Evolutionary conservation across 2,329 filamentous ascomycete species (phyloP).

Genomic region (Cladophialophora yegresii): DNA sequence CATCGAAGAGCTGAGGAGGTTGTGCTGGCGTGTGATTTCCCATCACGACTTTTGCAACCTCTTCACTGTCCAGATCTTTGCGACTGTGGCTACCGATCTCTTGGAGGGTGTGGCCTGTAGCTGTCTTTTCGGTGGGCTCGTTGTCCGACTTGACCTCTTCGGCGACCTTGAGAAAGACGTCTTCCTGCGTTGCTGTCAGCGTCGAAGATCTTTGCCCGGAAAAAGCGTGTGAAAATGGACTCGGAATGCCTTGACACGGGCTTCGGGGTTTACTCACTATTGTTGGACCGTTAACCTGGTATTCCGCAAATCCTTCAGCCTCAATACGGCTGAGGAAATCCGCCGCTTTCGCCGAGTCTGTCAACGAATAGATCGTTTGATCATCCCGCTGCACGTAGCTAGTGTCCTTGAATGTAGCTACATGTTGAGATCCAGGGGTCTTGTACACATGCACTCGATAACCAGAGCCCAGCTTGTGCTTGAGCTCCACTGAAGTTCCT

Average conservation of each 20-base stretch:
- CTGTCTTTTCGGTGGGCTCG: neutral
- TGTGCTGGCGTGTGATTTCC: slow-evolving; percentile 24
- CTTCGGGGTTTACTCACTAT: slow-evolving; percentile 49
- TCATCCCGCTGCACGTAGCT: slow-evolving; percentile 65
- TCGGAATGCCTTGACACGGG: neutral
- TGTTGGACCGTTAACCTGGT: slow-evolving; percentile 82
- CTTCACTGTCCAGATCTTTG: slow-evolving; percentile 23
- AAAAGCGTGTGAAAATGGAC: neutral
- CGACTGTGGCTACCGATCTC: slow-evolving; percentile 25
- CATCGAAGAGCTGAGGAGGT: slow-evolving; percentile 60
- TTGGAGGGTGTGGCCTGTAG: slow-evolving; percentile 20
- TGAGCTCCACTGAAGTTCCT: slow-evolving; percentile 82
- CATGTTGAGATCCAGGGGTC: slow-evolving; percentile 48
- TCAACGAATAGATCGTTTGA: slow-evolving; percentile 70
- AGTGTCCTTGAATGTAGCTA: slow-evolving; percentile 57
- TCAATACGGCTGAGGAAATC: slow-evolving; percentile 71
- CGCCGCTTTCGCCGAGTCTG: slow-evolving; percentile 69
- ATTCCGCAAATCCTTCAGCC: slow-evolving; percentile 67
- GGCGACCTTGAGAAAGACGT: slow-evolving; percentile 84
- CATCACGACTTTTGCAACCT: slow-evolving; percentile 19
- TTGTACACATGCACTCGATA: slow-evolving; percentile 78
- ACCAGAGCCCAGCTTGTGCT: slow-evolving; percentile 76
- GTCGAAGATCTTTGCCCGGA: neutral
- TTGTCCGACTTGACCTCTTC: slow-evolving; percentile 64
- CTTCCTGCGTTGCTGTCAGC: slow-evolving; percentile 56